phyloP scores from a whole-genome alignment of 345 rosid genomes.

The Eucalyptus cloeziana region DNA sequence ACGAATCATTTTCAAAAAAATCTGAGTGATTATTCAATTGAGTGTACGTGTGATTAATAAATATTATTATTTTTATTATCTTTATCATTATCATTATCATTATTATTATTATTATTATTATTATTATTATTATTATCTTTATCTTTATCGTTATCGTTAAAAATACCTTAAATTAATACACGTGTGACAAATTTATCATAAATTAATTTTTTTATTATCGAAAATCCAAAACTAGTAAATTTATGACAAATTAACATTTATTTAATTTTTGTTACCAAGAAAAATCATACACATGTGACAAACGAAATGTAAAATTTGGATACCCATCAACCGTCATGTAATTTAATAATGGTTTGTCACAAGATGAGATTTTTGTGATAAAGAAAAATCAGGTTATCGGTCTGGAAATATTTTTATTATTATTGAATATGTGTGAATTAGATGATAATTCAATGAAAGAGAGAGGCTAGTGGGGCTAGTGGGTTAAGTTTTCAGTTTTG shows the following conservation, averaged over 20 bases:
- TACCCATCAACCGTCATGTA: accelerated
- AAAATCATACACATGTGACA: too few relatives aligned
- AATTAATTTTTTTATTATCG: accelerated
- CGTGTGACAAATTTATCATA: accelerated
- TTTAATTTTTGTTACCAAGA: accelerated
- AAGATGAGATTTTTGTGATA: too few relatives aligned
- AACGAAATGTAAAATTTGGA: accelerated
- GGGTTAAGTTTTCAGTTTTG: not conserved
- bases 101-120: too few relatives aligned
- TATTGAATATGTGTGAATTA: not conserved
- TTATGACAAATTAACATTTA: accelerated
- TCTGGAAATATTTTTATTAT: not conserved
- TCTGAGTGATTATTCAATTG: too few relatives aligned
- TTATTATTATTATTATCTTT: not conserved
- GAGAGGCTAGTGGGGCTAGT: not conserved
- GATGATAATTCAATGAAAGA: not conserved
- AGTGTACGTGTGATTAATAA: not conserved
- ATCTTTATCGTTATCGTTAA: too few relatives aligned
- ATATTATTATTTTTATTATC: not conserved
- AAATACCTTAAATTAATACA: too few relatives aligned
- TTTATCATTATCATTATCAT: too few relatives aligned
- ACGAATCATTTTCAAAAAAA: not conserved
- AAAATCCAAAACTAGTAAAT: accelerated
- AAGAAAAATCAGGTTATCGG: too few relatives aligned
- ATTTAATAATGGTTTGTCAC: too few relatives aligned